Percentiles rank a stretch among this genome's conserved stretches.
Conservation (phyloP, 805 yeast species). For the Starmera dryadoides region DNA sequence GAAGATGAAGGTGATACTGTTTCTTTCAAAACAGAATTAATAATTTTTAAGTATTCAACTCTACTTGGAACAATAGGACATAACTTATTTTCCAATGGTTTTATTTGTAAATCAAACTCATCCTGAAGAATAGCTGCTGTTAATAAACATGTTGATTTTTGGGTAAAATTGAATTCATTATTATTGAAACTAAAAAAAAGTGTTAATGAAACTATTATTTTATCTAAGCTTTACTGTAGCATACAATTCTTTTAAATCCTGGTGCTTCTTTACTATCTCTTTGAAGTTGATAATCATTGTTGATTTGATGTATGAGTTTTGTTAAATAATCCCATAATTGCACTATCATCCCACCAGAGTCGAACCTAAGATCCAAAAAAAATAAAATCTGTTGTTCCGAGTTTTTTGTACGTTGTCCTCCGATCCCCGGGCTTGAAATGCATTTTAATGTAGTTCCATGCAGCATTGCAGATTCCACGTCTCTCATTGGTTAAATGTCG, state of each 20-base stretch:
- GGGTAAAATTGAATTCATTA: not conserved
- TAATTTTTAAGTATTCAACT: conserved; percentile 5
- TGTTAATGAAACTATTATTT: not conserved
- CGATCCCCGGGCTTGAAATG: too few relatives aligned
- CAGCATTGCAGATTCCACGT: too few relatives aligned
- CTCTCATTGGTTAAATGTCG: too few relatives aligned
- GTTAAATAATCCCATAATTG: too few relatives aligned
- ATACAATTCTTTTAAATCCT: not conserved
- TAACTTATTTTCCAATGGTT: conserved; percentile 5
- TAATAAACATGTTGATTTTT: conserved; percentile 4
- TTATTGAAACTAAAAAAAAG: not conserved
- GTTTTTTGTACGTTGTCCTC: too few relatives aligned
- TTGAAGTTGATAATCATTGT: too few relatives aligned
- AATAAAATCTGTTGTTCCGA: too few relatives aligned
- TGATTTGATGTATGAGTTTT: too few relatives aligned
- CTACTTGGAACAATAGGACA: conserved; percentile 16
- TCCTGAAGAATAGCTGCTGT: conserved; percentile 9
- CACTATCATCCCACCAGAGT: too few relatives aligned
- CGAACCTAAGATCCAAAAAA: too few relatives aligned
- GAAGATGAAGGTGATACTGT: not conserved
- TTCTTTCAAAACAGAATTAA: conserved; percentile 6
- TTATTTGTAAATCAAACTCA: conserved; percentile 5
- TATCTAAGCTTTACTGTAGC: not conserved
- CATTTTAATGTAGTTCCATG: too few relatives aligned
- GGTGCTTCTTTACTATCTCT: not conserved